Base-by-base conservation (phyloP, 1,139 yeast species). In the Debaryomyces udenii region DNA sequence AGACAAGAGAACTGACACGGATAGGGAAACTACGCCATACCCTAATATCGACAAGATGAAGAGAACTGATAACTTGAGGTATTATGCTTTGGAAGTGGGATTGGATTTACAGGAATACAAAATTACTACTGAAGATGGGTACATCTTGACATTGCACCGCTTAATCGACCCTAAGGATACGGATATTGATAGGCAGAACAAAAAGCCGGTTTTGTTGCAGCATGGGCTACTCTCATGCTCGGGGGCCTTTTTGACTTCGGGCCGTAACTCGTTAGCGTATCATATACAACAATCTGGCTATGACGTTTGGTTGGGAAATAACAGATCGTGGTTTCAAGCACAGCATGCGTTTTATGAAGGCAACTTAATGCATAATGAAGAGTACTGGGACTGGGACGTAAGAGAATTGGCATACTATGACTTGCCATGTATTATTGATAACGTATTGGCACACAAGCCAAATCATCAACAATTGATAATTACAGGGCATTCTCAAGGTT, bases 281-380 rank as follows among this genome's bases (percentile, higher is more conserved):
- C 76, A 70, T 50, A 67, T 91, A 22, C 62, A 72, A 31, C 68
- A 74, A 17, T 61, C 68, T 24, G 96, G 96, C 0, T 89, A 75
- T 57, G 98, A 93, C 52, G 93, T 93, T 1, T 93, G 98, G 97
- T 62, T 93, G 41, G 98, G 97, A 1, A 90, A 91, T 57, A 91
- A 91, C 58, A 68, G 99, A 44, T 82, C 96, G 47, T 94, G 96
- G 26, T 88, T 90, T 59, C 70, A 75, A 30, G 88, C 96, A 0
- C 68, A 74, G 40, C 94, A 87, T 59, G 55, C 64, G 1, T 53
- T 43, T n/a, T 49, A 53, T 48, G 44, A 68, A 62, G 64, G 71
- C 47, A 44, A 68, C 64, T 45, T 68, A 54, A 51, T 79, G 80
- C 65, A 78, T 71, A 44, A 64, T 66, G 63, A 79, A 64, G 66